Conservation (phyloP, 2,329 filamentous ascomycete species). For the Tolypocladium album region DNA sequence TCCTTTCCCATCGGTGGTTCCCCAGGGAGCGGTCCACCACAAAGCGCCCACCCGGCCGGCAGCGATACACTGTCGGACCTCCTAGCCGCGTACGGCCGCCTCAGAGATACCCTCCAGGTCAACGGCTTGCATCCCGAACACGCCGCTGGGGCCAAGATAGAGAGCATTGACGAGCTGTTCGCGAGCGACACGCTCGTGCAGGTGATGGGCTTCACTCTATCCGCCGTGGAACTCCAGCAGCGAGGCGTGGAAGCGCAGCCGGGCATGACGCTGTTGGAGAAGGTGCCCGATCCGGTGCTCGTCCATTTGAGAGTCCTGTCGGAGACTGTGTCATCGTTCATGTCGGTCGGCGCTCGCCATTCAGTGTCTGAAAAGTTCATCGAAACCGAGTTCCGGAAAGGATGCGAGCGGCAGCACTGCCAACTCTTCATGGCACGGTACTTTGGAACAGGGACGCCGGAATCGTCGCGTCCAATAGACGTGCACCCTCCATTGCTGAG, state of each 20-base stretch:
- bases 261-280: conserved; percentile 68
- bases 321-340: conserved; percentile 80
- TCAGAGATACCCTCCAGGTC: conserved; percentile 45
- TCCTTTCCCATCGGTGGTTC: conserved; percentile 20
- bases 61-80: conserved; percentile 38
- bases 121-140: conserved; percentile 39
- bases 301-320: conserved; percentile 81
- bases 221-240: conserved; percentile 83
- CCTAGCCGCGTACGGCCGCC: conserved; percentile 47
- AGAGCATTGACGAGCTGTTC: conserved; percentile 32
- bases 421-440: conserved; percentile 61
- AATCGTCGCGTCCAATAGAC: conserved; percentile 30
- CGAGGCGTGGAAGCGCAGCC: conserved; percentile 68
- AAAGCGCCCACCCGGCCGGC: neutral
- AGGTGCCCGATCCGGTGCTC: conserved; percentile 71
- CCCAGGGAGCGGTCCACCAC: conserved; percentile 11
- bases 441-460: conserved; percentile 29
- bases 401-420: conserved; percentile 62
- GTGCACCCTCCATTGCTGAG: conserved; percentile 48
- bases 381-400: conserved; percentile 53
- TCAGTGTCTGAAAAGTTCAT: conserved; percentile 49
- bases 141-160: conserved; percentile 15
- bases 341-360: conserved; percentile 62
- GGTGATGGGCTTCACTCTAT: conserved; percentile 73
- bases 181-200: conserved; percentile 50